phyloP scores from a whole-genome alignment of 495 filamentous ascomycete species.

The Penicillium lagena region DNA sequence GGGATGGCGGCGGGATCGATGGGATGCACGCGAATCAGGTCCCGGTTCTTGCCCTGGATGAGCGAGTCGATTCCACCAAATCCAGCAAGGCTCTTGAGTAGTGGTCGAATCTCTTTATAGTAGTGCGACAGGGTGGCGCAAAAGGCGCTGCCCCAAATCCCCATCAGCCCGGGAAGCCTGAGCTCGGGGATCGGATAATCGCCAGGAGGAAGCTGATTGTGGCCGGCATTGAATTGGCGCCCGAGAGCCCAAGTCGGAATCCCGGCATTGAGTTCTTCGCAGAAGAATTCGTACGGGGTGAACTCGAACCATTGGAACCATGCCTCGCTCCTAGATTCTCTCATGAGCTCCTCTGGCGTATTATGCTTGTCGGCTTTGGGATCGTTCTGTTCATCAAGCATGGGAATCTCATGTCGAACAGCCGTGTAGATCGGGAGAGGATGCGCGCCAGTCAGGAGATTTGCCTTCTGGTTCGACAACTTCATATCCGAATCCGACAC shows the following conservation, averaged over 20 bases:
- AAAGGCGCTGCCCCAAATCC: conserved; percentile 92
- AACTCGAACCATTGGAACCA: conserved; percentile 99
- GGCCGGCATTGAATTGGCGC: conserved; percentile 68
- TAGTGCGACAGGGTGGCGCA: conserved; percentile 94
- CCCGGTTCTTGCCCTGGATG: conserved; percentile 72
- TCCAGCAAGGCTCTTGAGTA: conserved; percentile 65
- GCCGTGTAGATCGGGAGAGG: conserved; percentile 93
- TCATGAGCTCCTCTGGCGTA: conserved; percentile 45
- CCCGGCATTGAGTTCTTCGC: conserved; percentile 82
- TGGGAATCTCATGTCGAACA: conserved; percentile 92
- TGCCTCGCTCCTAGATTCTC: conserved; percentile 61
- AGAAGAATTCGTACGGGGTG: conserved; percentile 93
- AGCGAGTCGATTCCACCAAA: conserved; percentile 77
- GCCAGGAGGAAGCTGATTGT: conserved; percentile 48
- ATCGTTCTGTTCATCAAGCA: conserved; percentile 33
- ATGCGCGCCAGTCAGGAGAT: conserved; percentile 65
- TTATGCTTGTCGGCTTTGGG: conserved; percentile 13
- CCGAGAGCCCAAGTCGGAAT: conserved; percentile 95
- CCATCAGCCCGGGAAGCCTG: conserved; percentile 74
- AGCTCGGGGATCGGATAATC: conserved; percentile 70
- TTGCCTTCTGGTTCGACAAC: conserved; percentile 72
- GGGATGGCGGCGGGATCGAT: conserved; percentile 84
- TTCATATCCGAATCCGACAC: conserved; percentile 76
- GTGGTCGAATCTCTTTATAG: conserved; percentile 82
- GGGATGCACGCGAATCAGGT: conserved; percentile 83